These are phyloP conservation scores for Pseudogymnoascus sp. DNA, from an alignment of 2,329 filamentous ascomycete genomes.

Conservation along the genomic window DNA sequence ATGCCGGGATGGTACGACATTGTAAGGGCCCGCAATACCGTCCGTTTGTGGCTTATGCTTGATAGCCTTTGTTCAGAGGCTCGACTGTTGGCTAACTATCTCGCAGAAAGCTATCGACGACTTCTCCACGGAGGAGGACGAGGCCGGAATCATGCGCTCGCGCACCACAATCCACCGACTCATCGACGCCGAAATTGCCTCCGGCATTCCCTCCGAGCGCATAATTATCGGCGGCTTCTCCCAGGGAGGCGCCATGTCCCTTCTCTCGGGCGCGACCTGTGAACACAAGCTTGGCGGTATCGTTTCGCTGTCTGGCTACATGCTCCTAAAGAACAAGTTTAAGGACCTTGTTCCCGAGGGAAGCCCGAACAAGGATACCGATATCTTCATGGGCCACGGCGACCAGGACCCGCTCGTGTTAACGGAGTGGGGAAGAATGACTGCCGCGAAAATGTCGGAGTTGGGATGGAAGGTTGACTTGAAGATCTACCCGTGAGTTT, in stretches of 20 bases:
- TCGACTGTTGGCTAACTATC: not conserved
- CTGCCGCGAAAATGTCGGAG: slow-evolving; percentile 56
- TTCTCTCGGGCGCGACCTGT: slow-evolving; percentile 69
- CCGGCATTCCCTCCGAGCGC: slow-evolving; percentile 71
- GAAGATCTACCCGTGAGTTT: slow-evolving; percentile 62
- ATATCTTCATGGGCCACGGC: slow-evolving; percentile 88
- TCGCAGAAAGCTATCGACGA: slow-evolving; percentile 37
- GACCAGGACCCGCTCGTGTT: slow-evolving; percentile 64
- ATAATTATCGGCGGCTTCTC: slow-evolving; percentile 83
- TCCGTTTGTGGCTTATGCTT: slow-evolving; percentile 18
- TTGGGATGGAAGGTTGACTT: slow-evolving; percentile 67
- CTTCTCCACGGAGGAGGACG: slow-evolving; percentile 49
- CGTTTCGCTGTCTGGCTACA: slow-evolving; percentile 74
- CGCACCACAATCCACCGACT: slow-evolving; percentile 69
- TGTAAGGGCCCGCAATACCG: slow-evolving; percentile 35
- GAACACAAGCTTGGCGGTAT: slow-evolving; percentile 75
- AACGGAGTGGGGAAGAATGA: slow-evolving; percentile 58
- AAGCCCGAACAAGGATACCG: slow-evolving; percentile 63
- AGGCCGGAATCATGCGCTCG: slow-evolving; percentile 63
- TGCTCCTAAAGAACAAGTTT: slow-evolving; percentile 61
- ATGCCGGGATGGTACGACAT: slow-evolving; percentile 92
- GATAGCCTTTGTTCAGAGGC: slow-evolving; percentile 12
- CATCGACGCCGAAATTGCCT: slow-evolving; percentile 70
- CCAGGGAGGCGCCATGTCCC: slow-evolving; percentile 78
- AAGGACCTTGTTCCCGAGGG: slow-evolving; percentile 46